Evolutionary conservation across 148 eudicot genomes (phyloP).

Genomic region (Rhododendron ovatum): DNA sequence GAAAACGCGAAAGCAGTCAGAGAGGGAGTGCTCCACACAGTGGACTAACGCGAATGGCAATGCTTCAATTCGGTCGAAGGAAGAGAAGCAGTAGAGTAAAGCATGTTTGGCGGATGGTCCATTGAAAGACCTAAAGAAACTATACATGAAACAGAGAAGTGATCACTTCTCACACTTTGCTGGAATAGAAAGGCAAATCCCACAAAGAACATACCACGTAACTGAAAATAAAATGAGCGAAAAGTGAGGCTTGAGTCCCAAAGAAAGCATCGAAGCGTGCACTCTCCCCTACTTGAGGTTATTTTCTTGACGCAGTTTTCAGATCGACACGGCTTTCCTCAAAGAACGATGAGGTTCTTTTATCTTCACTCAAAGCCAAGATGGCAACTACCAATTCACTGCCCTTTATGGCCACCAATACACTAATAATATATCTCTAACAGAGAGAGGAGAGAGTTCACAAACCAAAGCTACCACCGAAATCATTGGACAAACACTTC

Average conservation of each 20-base stretch:
- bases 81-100: neutral
- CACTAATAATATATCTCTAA: neutral
- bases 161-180: neutral
- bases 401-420: neutral
- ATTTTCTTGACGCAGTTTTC: neutral
- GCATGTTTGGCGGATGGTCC: neutral
- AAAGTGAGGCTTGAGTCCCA: slow-evolving; percentile 11
- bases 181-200: neutral
- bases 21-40: neutral
- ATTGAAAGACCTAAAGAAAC: neutral
- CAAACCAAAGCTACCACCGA: neutral
- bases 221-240: neutral
- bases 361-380: neutral
- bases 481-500: neutral
- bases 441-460: neutral
- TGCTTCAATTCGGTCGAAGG: neutral
- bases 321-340: neutral
- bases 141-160: neutral
- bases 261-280: slow-evolving; percentile 15
- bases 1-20: neutral
- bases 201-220: neutral
- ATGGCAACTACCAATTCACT: neutral
- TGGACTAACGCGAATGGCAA: neutral
- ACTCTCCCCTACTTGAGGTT: neutral
- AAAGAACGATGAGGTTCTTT: neutral